These are phyloP conservation scores for Neonectria hederae DNA, from an alignment of 2,329 filamentous ascomycete species.

Conservation along the genomic window DNA sequence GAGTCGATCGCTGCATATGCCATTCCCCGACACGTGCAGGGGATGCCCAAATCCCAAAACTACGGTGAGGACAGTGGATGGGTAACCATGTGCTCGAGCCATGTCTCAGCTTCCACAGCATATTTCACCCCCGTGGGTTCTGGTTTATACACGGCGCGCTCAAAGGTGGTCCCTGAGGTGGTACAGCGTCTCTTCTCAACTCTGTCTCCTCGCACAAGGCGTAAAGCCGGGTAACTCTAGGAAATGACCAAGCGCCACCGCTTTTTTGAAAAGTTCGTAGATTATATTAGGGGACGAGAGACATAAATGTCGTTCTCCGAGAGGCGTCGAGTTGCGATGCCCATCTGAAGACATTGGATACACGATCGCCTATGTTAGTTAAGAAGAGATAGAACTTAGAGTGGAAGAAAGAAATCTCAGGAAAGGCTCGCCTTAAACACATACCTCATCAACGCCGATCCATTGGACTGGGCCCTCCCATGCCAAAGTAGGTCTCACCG, in stretches of 20 bases:
- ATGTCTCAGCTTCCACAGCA: neutral
- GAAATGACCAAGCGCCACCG: slow-evolving; percentile 30
- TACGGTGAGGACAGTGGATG: neutral
- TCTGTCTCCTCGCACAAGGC: slow-evolving; percentile 22
- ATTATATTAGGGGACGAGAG: no score
- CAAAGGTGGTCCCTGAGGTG: slow-evolving; percentile 6
- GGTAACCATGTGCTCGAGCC: neutral
- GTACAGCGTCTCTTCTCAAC: slow-evolving; percentile 30
- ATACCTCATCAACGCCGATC: slow-evolving; percentile 20
- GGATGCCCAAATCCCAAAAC: neutral
- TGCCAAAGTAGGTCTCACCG: slow-evolving; percentile 31
- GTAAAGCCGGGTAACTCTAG: slow-evolving; percentile 21
- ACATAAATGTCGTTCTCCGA: neutral
- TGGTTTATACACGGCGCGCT: neutral
- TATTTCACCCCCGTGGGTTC: neutral
- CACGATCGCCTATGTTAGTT: neutral
- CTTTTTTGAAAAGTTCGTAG: neutral
- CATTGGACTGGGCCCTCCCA: slow-evolving; percentile 31
- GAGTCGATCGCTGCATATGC: neutral
- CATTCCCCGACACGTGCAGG: neutral
- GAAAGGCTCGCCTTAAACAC: neutral
- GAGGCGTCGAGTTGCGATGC: neutral
- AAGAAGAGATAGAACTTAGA: neutral
- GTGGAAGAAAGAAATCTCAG: no score
- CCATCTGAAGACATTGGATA: neutral